Base-by-base conservation (phyloP, 495 filamentous ascomycete genomes). In the Sabuloglossum arenarium region DNA sequence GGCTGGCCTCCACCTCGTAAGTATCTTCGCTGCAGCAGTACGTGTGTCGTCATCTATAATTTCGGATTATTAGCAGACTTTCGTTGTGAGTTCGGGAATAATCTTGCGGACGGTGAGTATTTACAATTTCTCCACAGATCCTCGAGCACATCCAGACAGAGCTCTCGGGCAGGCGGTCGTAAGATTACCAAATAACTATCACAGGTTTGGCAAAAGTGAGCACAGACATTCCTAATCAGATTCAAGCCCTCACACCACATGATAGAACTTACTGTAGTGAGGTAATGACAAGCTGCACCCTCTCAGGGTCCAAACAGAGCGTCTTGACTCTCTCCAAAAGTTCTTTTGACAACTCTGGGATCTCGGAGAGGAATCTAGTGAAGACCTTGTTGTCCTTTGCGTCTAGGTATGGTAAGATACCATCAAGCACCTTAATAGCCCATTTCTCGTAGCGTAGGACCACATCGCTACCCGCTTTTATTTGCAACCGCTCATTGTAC, bases 301-400 rank as follows among this genome's bases (percentile, higher is more conserved):
- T 78, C 64, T 90, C 88, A 1, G 91, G 91, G 69, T 99, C 89
- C 63, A 79, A 76, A 34, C 91, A 94, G 21, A 99, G 72, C 53
- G 76, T 76, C 66, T 86, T 85, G 45, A 96, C 77, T 54, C 84
- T 74, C 29, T 80, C 73, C 14, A 94, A 73, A 58, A 96, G 74
- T 11, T 76, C 70, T 23, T 71, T 62, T 24, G 77, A 84, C 29
- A 99, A 70, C 34, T 83, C 82, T 0, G 91, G 93, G 50, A 97
- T 80, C 66, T 99, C 93, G 31, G 86, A 86, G 11, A 99, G 72
- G 66, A 96, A 93, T 32, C 88, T 77, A 43, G 91, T 89, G 27
- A 97, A 70, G 30, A 88, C 74, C 64, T 89, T 91, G 16, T 51
- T 51, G 66, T 98, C 93, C 54, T 83, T 81, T 27, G 79, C 73